phyloP scores from a whole-genome alignment of 179 eudicot genomes.

The Gypsophila paniculata region DNA sequence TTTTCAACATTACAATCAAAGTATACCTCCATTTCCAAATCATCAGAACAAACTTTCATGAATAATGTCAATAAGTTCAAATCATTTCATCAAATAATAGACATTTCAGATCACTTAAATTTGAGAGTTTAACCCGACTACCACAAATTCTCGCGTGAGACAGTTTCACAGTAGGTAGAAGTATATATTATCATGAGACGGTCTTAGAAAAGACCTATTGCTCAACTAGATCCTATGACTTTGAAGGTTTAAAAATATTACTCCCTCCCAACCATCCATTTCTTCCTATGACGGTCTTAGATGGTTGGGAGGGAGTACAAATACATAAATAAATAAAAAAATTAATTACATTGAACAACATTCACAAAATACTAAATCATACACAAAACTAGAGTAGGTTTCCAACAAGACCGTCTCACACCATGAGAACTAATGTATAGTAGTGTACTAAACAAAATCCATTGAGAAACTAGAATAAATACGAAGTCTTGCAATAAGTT shows the following conservation, averaged over 20 bases:
- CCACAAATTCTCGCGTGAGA: too few species aligned
- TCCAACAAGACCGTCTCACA: too few species aligned
- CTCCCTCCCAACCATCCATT: too few species aligned
- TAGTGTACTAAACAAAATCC: too few species aligned
- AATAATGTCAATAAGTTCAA: slow-evolving; percentile 14
- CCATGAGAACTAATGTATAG: too few species aligned
- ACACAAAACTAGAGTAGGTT: neutral
- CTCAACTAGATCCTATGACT: slow-evolving; percentile 36
- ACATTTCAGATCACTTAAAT: slow-evolving; percentile 16
- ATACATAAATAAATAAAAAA: neutral
- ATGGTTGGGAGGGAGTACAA: too few species aligned
- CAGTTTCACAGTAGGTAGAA: too few species aligned
- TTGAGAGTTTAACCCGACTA: slow-evolving; percentile 14
- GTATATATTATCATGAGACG: too few species aligned
- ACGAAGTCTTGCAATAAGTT: too few species aligned
- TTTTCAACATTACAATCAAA: slow-evolving; percentile 17
- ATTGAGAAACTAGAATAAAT: too few species aligned
- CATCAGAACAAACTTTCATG: neutral
- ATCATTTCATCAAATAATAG: slow-evolving; percentile 11
- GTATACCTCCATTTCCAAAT: neutral
- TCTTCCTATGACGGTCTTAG: too few species aligned
- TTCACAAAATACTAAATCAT: slow-evolving; percentile 4
- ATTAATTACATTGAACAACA: neutral
- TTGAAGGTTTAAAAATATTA: slow-evolving; percentile 10
- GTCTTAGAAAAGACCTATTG: too few species aligned